These are phyloP conservation scores for Candida palmyrensis DNA, from an alignment of 805 yeast genomes.

Conservation along the genomic window DNA sequence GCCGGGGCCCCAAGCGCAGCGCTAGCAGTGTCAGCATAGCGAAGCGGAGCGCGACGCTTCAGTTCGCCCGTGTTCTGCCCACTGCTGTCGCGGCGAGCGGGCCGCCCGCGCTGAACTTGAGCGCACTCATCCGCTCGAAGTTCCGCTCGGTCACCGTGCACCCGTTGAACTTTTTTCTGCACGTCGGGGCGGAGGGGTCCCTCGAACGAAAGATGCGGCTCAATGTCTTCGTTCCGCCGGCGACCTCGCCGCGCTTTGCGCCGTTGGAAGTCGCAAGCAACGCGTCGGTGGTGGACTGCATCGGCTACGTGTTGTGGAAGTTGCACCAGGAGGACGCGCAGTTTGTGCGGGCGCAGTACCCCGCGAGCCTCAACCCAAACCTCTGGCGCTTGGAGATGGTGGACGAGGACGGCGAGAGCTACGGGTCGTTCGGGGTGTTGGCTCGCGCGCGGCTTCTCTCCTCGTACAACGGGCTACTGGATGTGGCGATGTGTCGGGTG, in stretches of 20 bases:
- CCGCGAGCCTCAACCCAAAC: slow-evolving; percentile 61
- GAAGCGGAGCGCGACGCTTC: neutral
- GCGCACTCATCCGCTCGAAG: slow-evolving; percentile 38
- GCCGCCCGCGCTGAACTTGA: slow-evolving; percentile 29
- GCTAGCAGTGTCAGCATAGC: too few species aligned
- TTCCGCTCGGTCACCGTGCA: slow-evolving; percentile 29
- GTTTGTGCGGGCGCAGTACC: slow-evolving; percentile 7
- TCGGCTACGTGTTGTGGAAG: slow-evolving; percentile 33
- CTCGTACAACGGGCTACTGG: slow-evolving; percentile 72
- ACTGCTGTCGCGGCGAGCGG: slow-evolving; percentile 4
- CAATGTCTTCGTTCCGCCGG: slow-evolving; percentile 32
- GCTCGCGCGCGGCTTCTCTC: slow-evolving; percentile 62
- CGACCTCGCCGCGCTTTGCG: slow-evolving; percentile 17
- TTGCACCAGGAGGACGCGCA: slow-evolving; percentile 14
- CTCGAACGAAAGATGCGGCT: slow-evolving; percentile 9
- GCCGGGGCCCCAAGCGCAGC: slow-evolving; percentile 3
- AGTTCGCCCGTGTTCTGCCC: slow-evolving; percentile 19
- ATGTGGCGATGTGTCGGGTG: slow-evolving; percentile 70
- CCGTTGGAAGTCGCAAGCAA: slow-evolving; percentile 20
- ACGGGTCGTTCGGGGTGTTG: slow-evolving; percentile 87
- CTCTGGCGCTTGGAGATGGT: slow-evolving; percentile 74
- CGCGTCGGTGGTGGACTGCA: slow-evolving; percentile 32
- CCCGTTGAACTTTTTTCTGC: slow-evolving; percentile 41
- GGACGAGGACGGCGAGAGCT: slow-evolving; percentile 92
- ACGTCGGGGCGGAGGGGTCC: slow-evolving; percentile 22